Percentiles rank a stretch among this genome's conserved stretches.
Evolutionary conservation across 306 rosid species (phyloP).

Genomic region (Dryas alaskensis): DNA sequence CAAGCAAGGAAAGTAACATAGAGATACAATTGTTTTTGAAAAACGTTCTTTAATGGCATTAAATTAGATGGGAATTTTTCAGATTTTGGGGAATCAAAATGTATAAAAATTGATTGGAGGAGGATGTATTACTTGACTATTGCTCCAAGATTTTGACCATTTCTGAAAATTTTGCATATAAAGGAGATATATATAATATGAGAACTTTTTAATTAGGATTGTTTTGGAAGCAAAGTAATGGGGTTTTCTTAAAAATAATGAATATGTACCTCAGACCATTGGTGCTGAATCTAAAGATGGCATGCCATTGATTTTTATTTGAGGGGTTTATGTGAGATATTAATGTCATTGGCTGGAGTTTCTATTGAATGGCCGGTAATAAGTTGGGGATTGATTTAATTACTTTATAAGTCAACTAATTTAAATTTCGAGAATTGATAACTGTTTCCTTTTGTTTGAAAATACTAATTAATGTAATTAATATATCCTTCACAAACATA

Average conservation of each 20-base stretch:
- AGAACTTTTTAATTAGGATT: background rate
- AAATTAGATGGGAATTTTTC: background rate
- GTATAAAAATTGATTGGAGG: background rate
- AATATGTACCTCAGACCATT: too few relatives aligned
- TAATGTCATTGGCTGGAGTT: conserved; percentile 5
- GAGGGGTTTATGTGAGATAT: background rate
- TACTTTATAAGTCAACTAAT: background rate
- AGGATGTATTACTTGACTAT: conserved; percentile 1
- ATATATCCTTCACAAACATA: background rate
- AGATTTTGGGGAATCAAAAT: background rate
- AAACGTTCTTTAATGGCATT: background rate
- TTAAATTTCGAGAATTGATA: background rate
- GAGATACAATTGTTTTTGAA: background rate
- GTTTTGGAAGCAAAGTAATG: background rate
- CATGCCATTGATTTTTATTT: background rate
- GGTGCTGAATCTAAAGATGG: background rate
- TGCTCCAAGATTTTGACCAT: conserved; percentile 9
- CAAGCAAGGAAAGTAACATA: conserved; percentile 10
- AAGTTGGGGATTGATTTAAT: background rate
- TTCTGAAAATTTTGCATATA: background rate
- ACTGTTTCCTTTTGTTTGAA: background rate
- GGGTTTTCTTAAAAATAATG: background rate
- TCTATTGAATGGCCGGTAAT: background rate
- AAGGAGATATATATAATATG: background rate
- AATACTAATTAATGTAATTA: background rate